Percentiles rank a stretch among this genome's conserved stretches.
Conservation (phyloP, 495 filamentous ascomycete genomes). For the Annulohypoxylon moriforme region DNA sequence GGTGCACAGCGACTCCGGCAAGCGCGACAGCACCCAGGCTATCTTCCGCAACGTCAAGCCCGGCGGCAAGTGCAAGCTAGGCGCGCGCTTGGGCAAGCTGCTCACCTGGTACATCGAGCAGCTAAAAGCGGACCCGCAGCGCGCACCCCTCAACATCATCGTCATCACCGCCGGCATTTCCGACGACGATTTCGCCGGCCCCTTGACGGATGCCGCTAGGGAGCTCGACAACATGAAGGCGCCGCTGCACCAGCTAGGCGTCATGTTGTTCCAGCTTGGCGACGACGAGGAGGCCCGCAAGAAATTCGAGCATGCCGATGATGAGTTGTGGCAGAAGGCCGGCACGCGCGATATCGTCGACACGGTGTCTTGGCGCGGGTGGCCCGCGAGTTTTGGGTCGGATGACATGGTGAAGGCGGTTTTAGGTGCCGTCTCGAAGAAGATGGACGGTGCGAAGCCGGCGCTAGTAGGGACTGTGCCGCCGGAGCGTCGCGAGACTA, state of each 20-base stretch:
- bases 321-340: conserved; percentile 34
- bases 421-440: conserved; percentile 41
- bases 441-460: conserved; percentile 39
- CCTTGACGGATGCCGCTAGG: conserved; percentile 23
- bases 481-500: conserved; percentile 36
- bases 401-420: conserved; percentile 42
- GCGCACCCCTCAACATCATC: conserved; percentile 38
- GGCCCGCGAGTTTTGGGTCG: conserved; percentile 35
- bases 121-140: conserved; percentile 35
- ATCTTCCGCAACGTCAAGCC: conserved; percentile 41
- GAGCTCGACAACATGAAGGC: conserved; percentile 36
- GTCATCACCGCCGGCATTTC: conserved; percentile 37
- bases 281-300: conserved; percentile 36
- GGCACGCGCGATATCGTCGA: conserved; percentile 39
- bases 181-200: conserved; percentile 32
- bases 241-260: conserved; percentile 32
- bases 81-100: conserved; percentile 30
- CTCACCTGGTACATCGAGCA: conserved; percentile 41
- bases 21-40: conserved; percentile 35
- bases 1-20: conserved; percentile 35
- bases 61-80: conserved; percentile 35
- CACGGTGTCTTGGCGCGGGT: conserved; percentile 38
- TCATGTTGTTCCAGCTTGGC: conserved; percentile 41
- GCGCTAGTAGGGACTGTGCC: conserved; percentile 30
- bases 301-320: conserved; percentile 40